Evolutionary conservation across 495 filamentous ascomycete genomes (phyloP).

Genomic region (Talaromyces borbonicus): DNA sequence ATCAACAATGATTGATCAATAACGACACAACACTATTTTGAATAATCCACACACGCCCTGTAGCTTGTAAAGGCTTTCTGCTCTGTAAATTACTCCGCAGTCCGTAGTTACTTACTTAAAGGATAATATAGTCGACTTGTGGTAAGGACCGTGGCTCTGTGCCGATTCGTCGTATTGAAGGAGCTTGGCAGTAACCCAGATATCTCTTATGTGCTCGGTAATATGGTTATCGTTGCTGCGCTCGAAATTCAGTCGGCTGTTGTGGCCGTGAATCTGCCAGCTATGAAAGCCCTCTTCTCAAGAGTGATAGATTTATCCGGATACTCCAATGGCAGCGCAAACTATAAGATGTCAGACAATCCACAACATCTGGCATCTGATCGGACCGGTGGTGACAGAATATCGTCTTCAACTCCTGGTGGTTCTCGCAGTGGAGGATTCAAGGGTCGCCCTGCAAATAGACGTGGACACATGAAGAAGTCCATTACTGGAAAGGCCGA

Average conservation of each 20-base stretch:
- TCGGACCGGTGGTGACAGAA: background rate
- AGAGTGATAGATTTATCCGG: background rate
- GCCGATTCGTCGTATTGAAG: constrained; percentile 15
- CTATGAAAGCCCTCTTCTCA: constrained; percentile 14
- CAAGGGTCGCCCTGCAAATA: background rate
- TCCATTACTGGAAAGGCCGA: background rate
- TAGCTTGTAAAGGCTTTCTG: too few relatives aligned
- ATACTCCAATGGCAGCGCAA: background rate
- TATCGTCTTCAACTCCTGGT: background rate
- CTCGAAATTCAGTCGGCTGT: constrained; percentile 21
- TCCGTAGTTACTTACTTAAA: too few relatives aligned
- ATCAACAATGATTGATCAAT: too few relatives aligned
- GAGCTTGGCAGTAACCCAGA: constrained; percentile 14
- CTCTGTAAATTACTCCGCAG: too few relatives aligned
- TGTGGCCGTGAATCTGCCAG: constrained; percentile 21
- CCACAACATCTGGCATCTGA: background rate
- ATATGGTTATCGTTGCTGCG: constrained; percentile 22
- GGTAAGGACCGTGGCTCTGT: constrained; percentile 1
- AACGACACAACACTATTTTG: too few relatives aligned
- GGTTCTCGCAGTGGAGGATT: background rate
- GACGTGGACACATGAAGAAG: background rate
- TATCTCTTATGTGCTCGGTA: constrained; percentile 18
- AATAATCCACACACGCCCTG: too few relatives aligned
- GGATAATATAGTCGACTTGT: too few relatives aligned
- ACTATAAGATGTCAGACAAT: background rate